These are phyloP conservation scores for Hyaloscypha finlandica DNA, from an alignment of 495 filamentous ascomycete species.

Conservation along the genomic window DNA sequence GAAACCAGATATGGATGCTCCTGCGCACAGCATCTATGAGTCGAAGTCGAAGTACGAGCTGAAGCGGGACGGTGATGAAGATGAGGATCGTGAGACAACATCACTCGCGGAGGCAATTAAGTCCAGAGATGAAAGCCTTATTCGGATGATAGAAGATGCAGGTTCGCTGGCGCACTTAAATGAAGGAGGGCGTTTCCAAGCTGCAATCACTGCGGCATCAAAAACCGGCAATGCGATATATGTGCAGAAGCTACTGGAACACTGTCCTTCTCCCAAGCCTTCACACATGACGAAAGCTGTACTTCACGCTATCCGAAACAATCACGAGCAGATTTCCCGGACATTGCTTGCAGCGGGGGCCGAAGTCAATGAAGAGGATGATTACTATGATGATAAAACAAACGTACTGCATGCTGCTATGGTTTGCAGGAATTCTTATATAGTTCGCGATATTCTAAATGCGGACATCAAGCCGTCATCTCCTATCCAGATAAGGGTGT, in stretches of 20 bases:
- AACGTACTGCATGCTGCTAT: neutral
- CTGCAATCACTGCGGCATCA: conserved; percentile 2
- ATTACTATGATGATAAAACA: neutral
- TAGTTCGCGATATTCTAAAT: too few species aligned
- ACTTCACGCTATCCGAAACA: neutral
- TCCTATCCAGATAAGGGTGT: too few species aligned
- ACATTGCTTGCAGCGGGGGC: neutral
- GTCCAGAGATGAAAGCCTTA: neutral
- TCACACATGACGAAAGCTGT: neutral
- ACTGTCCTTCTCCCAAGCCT: neutral
- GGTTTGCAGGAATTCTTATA: too few species aligned
- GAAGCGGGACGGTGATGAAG: neutral
- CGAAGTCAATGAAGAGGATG: neutral
- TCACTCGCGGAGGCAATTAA: conserved; percentile 8
- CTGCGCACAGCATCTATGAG: neutral
- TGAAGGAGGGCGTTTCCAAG: conserved; percentile 2
- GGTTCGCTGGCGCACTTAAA: conserved; percentile 3
- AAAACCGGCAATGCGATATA: neutral
- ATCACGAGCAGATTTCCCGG: neutral
- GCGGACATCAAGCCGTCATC: too few species aligned
- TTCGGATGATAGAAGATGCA: neutral
- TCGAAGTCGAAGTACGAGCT: neutral
- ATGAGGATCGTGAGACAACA: neutral
- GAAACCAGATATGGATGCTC: neutral
- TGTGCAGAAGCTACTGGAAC: conserved; percentile 6